A percentile compares a stretch with the other conserved stretches of the same genome.
Evolutionary conservation across 805 yeast species (phyloP).

Genomic region (Priceomyces medius): DNA sequence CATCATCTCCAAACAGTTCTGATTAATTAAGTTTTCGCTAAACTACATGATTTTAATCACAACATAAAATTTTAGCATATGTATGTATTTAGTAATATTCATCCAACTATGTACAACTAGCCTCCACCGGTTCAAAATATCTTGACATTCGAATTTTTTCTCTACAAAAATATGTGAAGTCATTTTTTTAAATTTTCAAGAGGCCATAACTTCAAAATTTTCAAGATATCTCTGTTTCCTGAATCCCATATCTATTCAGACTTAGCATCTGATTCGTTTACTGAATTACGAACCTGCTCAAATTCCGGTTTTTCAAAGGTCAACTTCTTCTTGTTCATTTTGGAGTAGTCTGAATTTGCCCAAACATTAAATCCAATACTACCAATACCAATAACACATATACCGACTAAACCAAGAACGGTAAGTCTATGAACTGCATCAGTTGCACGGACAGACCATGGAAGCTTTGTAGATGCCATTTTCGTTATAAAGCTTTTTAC

Average conservation of each 20-base stretch:
- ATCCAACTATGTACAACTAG: neutral
- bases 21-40: no score
- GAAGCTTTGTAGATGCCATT: conserved; percentile 29
- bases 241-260: neutral
- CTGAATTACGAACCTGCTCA: conserved; percentile 24
- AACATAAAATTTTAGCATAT: no score
- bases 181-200: no score
- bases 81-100: neutral
- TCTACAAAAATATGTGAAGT: no score
- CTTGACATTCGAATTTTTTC: no score
- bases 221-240: no score
- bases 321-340: conserved; percentile 40
- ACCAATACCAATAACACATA: conserved; percentile 41
- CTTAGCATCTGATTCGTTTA: neutral
- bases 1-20: no score
- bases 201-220: no score
- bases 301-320: conserved; percentile 33
- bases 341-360: conserved; percentile 44
- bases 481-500: neutral
- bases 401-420: conserved; percentile 41
- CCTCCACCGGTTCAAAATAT: neutral
- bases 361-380: conserved; percentile 39
- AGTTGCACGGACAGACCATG: conserved; percentile 43
- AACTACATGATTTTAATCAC: no score
- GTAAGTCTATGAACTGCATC: conserved; percentile 44